A percentile compares a stretch with the other conserved stretches of the same genome.
Evolutionary conservation across 1,284 basidiomycete species (phyloP).

Genomic region (Tilletia caries): DNA sequence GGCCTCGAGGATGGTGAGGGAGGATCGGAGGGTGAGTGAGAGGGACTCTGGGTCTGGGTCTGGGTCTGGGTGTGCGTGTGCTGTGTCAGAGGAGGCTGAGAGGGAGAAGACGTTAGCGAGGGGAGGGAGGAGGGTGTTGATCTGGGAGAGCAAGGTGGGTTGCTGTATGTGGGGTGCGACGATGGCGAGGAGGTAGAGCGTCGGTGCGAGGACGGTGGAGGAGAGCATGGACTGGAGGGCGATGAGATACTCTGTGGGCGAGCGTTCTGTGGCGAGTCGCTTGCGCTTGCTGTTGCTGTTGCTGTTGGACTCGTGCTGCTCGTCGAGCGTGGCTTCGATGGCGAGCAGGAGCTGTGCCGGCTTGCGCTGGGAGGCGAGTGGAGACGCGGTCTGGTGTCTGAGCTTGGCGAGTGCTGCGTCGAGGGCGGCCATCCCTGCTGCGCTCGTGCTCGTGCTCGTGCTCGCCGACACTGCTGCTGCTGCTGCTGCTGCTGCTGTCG

Average conservation of each 20-base stretch:
- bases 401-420: slow-evolving; percentile 65
- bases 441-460: neutral
- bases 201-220: slow-evolving; percentile 17
- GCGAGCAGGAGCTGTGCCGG: slow-evolving; percentile 84
- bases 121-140: slow-evolving; percentile 32
- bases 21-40: slow-evolving; percentile 63
- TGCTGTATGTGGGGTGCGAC: slow-evolving; percentile 41
- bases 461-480: too few species aligned
- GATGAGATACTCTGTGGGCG: slow-evolving; percentile 47
- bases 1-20: slow-evolving; percentile 69
- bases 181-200: slow-evolving; percentile 46
- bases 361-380: slow-evolving; percentile 79
- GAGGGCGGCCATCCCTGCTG: slow-evolving; percentile 17
- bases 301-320: slow-evolving; percentile 70
- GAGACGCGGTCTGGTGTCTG: slow-evolving; percentile 76
- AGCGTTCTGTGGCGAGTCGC: slow-evolving; percentile 7
- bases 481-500: too few species aligned
- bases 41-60: slow-evolving; percentile 17
- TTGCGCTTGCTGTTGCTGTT: too few species aligned
- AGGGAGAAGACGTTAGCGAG: slow-evolving; percentile 22
- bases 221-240: slow-evolving; percentile 45
- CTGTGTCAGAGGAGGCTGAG: slow-evolving; percentile 9
- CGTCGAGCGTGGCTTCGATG: slow-evolving; percentile 79
- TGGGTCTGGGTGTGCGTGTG: slow-evolving; percentile 10
- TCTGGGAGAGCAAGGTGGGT: slow-evolving; percentile 42